Conservation (phyloP, 805 yeast genomes). For the Lipomyces sp. region DNA sequence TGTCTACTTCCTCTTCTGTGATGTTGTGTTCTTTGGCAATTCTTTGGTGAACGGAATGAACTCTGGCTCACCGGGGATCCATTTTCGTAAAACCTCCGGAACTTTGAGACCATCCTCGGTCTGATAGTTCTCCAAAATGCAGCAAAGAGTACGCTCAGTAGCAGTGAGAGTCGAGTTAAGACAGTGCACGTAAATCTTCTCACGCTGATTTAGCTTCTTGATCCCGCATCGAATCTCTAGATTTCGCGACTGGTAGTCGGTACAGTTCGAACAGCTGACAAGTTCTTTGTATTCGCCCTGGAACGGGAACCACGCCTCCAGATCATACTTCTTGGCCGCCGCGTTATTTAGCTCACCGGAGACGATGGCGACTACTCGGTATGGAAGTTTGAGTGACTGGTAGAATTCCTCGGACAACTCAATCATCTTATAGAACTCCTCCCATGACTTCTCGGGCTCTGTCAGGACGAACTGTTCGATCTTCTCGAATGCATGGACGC, state of each 20-base stretch:
- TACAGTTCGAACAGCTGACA: constrained; percentile 98
- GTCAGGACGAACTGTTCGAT: constrained; percentile 95
- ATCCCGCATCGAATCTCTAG: constrained; percentile 98
- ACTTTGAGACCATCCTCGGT: constrained; percentile 87
- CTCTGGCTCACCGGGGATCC: constrained; percentile 98
- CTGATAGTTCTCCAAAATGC: constrained; percentile 96
- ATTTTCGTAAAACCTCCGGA: constrained; percentile 94
- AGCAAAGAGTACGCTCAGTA: constrained; percentile 97
- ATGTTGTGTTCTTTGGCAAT: constrained; percentile 91
- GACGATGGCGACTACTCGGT: constrained; percentile 96
- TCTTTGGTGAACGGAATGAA: constrained; percentile 89
- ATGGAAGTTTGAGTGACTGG: constrained; percentile 88
- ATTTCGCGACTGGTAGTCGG: constrained; percentile 98
- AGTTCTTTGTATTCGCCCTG: constrained; percentile 98
- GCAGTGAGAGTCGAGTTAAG: constrained; percentile 97
- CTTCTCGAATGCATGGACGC: constrained; percentile 98
- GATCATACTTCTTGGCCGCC: constrained; percentile 97
- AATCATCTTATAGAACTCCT: constrained; percentile 96
- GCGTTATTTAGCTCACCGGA: constrained; percentile 99
- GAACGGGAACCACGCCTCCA: constrained; percentile 99
- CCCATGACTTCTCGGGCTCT: constrained; percentile 98
- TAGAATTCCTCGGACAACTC: constrained; percentile 88
- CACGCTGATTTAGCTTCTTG: constrained; percentile 90
- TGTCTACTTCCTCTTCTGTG: constrained; percentile 58
- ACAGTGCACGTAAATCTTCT: constrained; percentile 98